Conservation (phyloP, 345 rosid genomes). For the Brassica cretica region DNA sequence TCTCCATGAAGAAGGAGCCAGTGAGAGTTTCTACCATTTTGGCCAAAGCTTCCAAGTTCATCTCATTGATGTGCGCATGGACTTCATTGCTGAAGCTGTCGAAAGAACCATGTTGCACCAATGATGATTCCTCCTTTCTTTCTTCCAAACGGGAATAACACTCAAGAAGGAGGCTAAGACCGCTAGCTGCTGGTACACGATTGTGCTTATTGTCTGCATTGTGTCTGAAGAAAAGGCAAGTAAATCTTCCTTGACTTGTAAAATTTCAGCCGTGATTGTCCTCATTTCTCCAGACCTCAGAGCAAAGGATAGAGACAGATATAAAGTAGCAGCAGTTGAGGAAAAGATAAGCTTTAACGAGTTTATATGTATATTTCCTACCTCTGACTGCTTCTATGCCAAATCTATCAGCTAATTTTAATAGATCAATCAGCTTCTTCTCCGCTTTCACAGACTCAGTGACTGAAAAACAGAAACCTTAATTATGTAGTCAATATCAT, state of each 20-base stretch:
- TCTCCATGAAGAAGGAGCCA: conserved; percentile 44
- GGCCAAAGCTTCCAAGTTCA: conserved; percentile 78
- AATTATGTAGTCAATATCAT: conserved; percentile 68
- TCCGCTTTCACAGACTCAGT: conserved; percentile 68
- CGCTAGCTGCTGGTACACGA: conserved; percentile 81
- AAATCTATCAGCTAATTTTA: conserved; percentile 62
- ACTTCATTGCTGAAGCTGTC: conserved; percentile 65
- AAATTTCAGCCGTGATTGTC: conserved; percentile 73
- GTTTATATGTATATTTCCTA: conserved; percentile 35
- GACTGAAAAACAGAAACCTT: conserved; percentile 54
- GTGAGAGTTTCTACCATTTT: conserved; percentile 64
- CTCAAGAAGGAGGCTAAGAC: conserved; percentile 69
- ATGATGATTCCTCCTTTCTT: conserved; percentile 46
- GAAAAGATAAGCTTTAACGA: neutral
- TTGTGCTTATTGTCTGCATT: conserved; percentile 52
- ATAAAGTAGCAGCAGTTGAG: conserved; percentile 11
- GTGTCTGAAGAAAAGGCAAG: conserved; percentile 60
- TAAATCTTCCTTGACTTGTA: conserved; percentile 63
- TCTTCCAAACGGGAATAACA: conserved; percentile 66
- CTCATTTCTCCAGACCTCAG: conserved; percentile 78
- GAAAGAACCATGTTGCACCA: conserved; percentile 30
- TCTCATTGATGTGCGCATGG: conserved; percentile 55
- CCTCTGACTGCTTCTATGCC: conserved; percentile 68
- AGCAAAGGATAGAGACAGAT: conserved; percentile 52
- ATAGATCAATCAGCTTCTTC: conserved; percentile 71